Evolutionary conservation across 805 yeast species (phyloP).

Genomic region (Saturnispora ahearnii): DNA sequence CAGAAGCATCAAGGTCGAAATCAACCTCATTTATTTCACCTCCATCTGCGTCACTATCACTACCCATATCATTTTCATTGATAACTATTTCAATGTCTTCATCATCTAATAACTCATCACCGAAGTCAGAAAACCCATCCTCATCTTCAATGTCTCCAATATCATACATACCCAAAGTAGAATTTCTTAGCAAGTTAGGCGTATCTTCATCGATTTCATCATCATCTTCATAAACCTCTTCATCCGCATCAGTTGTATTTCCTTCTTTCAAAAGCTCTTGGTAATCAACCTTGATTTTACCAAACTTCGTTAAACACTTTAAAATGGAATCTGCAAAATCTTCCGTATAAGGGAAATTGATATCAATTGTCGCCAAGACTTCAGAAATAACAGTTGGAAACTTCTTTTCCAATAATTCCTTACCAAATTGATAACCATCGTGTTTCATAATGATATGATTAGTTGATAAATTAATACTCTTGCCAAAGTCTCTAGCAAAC

Average conservation of each 20-base stretch:
- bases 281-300: conserved; percentile 46
- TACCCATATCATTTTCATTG: conserved; percentile 20
- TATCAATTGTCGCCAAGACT: conserved; percentile 57
- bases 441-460: conserved; percentile 40
- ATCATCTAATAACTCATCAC: conserved; percentile 17
- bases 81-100: conserved; percentile 23
- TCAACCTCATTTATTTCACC: conserved; percentile 21
- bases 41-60: conserved; percentile 27
- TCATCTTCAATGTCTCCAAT: conserved; percentile 42
- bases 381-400: conserved; percentile 49
- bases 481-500: conserved; percentile 33
- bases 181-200: conserved; percentile 76
- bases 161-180: conserved; percentile 92
- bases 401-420: conserved; percentile 59
- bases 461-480: conserved; percentile 28
- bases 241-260: conserved; percentile 29
- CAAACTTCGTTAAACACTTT: conserved; percentile 48
- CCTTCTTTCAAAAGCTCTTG: conserved; percentile 48
- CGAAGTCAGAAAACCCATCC: conserved; percentile 14
- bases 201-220: conserved; percentile 55
- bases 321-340: conserved; percentile 50
- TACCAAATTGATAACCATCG: conserved; percentile 59
- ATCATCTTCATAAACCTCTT: conserved; percentile 29
- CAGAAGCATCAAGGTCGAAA: conserved; percentile 29
- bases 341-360: conserved; percentile 61